Base-by-base conservation (phyloP, 1,139 yeast genomes). In the Geotrichum klebahnii region DNA sequence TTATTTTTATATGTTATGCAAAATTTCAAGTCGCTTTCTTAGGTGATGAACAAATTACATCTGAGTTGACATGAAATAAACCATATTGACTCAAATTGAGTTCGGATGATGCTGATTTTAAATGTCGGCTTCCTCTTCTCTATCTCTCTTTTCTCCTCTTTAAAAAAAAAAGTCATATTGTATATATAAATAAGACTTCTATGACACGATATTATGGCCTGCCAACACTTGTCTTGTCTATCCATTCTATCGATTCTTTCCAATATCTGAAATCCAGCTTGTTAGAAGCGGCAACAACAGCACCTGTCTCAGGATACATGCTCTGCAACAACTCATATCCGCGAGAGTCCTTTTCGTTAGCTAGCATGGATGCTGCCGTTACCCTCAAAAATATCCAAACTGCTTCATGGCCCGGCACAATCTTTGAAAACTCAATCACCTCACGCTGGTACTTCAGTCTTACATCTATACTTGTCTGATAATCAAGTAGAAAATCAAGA, bases 401-500 rank as follows among this genome's bases (percentile, higher is more conserved):
- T 17, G 35, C 28, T 12, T 40, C 44, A 20, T 40, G 44, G 26
- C 44, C 44, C 4, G 44, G 36, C 10, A 40, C 44, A 8, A 40
- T 31, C 4, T 17, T 17, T 33, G 19, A 3, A 16, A 16, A 40
- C 35, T 8, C 35, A 19, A 40, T 14, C 4, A 26, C n/a, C 3
- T 23, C 9, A 2, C 19, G 3, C 22, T 29, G 16, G 24, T 40
- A 40, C 26, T 19, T 2, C 3, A 40, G 35, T 16, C 35, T 9
- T 22, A 20, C 8, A 2, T 17, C 35, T 17, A 29, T 32, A 22
- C 12, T 2, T 9, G n/a, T 19, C 16, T 40, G 44, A 35, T 34
- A 28, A 22, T 32, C 56, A 14, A 57, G 54, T 24, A 61, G 34
- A 48, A 53, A 55, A 8, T 54, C 58, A 41, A 67, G 56, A 48